Conservation (phyloP, 495 filamentous ascomycete genomes). For the Apiosordaria backusii region DNA sequence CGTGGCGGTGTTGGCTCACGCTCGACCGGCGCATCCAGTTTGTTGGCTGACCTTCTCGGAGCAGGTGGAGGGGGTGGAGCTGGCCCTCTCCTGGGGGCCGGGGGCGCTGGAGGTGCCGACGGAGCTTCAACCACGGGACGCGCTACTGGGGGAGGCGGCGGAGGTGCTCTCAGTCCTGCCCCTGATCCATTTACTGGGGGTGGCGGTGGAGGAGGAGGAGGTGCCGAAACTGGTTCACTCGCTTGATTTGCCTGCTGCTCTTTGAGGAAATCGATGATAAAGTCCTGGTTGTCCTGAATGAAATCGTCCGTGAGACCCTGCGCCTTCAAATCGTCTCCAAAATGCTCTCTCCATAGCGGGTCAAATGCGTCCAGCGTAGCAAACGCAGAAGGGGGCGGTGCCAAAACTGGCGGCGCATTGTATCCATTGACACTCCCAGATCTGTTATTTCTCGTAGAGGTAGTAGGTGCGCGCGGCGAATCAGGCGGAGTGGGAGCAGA, state of each 20-base stretch:
- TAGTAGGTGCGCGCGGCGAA: slow-evolving; percentile 45
- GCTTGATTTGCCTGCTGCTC: slow-evolving; percentile 63
- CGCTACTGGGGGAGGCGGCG: slow-evolving; percentile 52
- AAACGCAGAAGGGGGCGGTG: slow-evolving; percentile 45
- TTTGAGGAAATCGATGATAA: slow-evolving; percentile 87
- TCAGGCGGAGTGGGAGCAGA: slow-evolving; percentile 57
- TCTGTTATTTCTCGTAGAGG: slow-evolving; percentile 50
- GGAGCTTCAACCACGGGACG: slow-evolving; percentile 29
- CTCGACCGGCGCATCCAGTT: slow-evolving; percentile 36
- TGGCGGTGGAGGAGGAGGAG: slow-evolving; percentile 53
- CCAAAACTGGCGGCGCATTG: slow-evolving; percentile 15
- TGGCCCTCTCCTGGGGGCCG: slow-evolving; percentile 60
- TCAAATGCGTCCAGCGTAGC: slow-evolving; percentile 76
- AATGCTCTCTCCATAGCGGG: slow-evolving; percentile 76
- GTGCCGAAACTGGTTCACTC: slow-evolving; percentile 48
- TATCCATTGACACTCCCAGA: slow-evolving; percentile 41
- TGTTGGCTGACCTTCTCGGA: slow-evolving; percentile 55
- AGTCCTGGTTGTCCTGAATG: slow-evolving; percentile 87
- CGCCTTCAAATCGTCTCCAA: slow-evolving; percentile 69
- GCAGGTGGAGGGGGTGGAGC: slow-evolving; percentile 84
- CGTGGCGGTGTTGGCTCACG: slow-evolving; percentile 51
- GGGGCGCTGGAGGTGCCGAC: slow-evolving; percentile 40
- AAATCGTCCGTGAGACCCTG: slow-evolving; percentile 94
- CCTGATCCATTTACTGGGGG: slow-evolving; percentile 34
- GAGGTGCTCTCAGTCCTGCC: slow-evolving; percentile 46